Conservation (phyloP, 306 rosid genomes). For the Prinsepia uniflora region DNA sequence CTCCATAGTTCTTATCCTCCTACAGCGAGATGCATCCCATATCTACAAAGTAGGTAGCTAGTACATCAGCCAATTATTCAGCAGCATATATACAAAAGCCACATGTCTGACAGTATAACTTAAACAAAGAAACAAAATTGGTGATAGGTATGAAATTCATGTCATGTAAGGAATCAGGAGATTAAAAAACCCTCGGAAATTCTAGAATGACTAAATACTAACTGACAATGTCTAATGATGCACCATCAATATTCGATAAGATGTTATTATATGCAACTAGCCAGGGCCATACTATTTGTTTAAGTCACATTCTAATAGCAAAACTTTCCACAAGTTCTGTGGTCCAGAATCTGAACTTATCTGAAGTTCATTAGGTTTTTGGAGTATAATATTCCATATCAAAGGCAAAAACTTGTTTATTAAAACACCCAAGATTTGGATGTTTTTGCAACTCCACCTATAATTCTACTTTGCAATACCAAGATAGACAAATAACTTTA, state of each 20-base stretch:
- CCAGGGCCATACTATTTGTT: not conserved
- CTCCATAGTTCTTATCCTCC: conserved; percentile 79
- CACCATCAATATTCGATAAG: not conserved
- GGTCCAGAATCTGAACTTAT: not conserved
- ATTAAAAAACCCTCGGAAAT: not conserved
- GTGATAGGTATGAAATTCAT: conserved; percentile 16
- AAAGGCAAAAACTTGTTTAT: not conserved
- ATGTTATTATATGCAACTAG: not conserved
- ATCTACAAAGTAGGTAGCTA: conserved; percentile 46
- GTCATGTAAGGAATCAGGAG: not conserved
- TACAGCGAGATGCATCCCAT: conserved; percentile 93
- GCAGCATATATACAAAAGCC: not conserved
- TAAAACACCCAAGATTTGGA: not conserved
- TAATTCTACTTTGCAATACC: not conserved
- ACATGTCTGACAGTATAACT: conserved; percentile 4
- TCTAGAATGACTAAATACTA: not conserved
- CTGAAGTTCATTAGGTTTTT: not conserved
- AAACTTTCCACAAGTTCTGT: not conserved
- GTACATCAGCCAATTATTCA: conserved; percentile 19
- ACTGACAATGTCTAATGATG: not conserved
- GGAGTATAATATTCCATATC: not conserved
- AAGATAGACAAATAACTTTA: not conserved
- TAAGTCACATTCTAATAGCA: not conserved
- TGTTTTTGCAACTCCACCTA: not conserved
- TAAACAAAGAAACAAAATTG: conserved; percentile 12